These are phyloP conservation scores for Begonia loranthoides DNA, from an alignment of 306 rosid species.

Conservation along the genomic window DNA sequence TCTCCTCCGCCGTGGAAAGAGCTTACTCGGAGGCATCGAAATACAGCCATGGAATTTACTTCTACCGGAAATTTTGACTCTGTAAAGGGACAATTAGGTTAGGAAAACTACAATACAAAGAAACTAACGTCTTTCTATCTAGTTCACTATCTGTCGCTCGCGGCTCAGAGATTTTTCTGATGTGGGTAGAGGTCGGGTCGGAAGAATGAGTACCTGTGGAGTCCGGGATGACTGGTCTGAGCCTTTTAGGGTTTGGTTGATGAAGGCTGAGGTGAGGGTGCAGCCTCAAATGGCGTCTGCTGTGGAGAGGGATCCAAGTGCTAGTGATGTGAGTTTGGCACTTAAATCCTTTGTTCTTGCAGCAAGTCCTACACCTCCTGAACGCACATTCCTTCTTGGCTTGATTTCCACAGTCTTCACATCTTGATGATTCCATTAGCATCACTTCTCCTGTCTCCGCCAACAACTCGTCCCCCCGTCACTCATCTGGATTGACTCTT, in stretches of 20 bases:
- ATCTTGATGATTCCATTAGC: slow-evolving; percentile 4
- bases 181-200: too few species aligned
- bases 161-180: too few species aligned
- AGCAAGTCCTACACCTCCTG: slow-evolving; percentile 60
- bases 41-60: slow-evolving; percentile 27
- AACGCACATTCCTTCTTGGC: slow-evolving; percentile 53
- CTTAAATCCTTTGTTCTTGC: slow-evolving; percentile 44
- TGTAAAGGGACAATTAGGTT: neutral
- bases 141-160: too few species aligned
- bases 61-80: slow-evolving; percentile 30
- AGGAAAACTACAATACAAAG: too few species aligned
- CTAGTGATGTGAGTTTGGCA: slow-evolving; percentile 60
- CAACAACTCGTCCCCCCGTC: neutral
- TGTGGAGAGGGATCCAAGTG: slow-evolving; percentile 52
- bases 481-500: neutral
- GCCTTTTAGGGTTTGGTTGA: slow-evolving; percentile 9
- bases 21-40: slow-evolving; percentile 34
- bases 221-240: slow-evolving; percentile 11
- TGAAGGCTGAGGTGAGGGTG: slow-evolving; percentile 8
- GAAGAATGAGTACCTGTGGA: slow-evolving; percentile 10
- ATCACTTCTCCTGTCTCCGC: neutral
- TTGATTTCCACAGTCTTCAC: slow-evolving; percentile 70
- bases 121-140: too few species aligned
- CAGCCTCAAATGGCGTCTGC: slow-evolving; percentile 23
- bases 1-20: slow-evolving; percentile 27